These are phyloP conservation scores for Sporothrix mexicana DNA, from an alignment of 2,329 filamentous ascomycete species.

Conservation along the genomic window DNA sequence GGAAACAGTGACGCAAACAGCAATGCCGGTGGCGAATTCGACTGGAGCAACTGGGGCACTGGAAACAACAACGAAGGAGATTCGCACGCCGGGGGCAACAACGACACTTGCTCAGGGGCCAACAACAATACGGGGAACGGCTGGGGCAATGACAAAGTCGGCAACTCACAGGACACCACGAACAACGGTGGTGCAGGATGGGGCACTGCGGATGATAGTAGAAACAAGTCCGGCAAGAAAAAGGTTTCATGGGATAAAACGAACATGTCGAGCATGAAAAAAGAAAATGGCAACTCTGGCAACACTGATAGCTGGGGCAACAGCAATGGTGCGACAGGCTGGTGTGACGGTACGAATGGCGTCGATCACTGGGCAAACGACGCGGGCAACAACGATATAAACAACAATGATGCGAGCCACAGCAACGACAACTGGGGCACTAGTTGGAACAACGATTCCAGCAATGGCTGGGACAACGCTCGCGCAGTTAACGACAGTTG, in stretches of 20 bases:
- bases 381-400: neutral
- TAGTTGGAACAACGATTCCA: neutral
- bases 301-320: neutral
- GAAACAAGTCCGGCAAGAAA: neutral
- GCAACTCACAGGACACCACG: neutral
- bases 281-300: neutral
- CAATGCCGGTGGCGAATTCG: neutral
- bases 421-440: neutral
- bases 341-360: neutral
- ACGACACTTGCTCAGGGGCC: neutral
- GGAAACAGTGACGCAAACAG: neutral
- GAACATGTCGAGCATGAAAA: neutral
- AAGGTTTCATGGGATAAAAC: neutral
- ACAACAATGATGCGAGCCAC: neutral
- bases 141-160: neutral
- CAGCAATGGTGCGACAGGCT: too few species aligned
- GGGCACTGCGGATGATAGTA: neutral
- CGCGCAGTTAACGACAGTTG: neutral
- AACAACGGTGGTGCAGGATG: too few species aligned
- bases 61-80: conserved; percentile 6
- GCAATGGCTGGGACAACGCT: neutral
- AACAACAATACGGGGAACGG: neutral
- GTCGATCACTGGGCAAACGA: too few species aligned
- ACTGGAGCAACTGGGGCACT: conserved; percentile 1
- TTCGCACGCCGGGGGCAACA: neutral